These are phyloP conservation scores for Fusarium udum DNA, from an alignment of 2,329 filamentous ascomycete species.

Conservation along the genomic window DNA sequence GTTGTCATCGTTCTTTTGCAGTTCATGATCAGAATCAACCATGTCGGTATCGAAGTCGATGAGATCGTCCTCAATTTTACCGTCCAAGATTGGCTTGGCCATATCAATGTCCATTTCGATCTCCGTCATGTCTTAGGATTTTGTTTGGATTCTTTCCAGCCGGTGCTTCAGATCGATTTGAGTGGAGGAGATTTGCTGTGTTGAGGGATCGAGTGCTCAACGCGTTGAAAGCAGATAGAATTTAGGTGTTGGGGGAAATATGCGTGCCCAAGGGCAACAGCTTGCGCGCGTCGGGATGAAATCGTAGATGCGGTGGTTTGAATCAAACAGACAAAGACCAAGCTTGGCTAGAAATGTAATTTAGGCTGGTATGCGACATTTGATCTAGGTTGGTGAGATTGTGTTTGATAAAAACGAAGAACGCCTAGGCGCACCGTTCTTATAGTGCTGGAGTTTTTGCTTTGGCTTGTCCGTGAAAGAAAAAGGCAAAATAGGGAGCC, in stretches of 20 bases:
- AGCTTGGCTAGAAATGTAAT: slow-evolving; percentile 19
- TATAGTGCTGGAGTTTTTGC: not conserved
- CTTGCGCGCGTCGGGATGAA: not conserved
- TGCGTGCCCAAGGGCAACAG: not conserved
- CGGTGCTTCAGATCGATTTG: not conserved
- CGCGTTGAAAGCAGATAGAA: not conserved
- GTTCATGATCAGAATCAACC: slow-evolving; percentile 32
- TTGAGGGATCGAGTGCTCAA: not conserved
- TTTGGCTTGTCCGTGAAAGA: not conserved
- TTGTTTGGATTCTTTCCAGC: not conserved
- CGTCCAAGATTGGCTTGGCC: slow-evolving; percentile 38
- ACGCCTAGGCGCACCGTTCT: not conserved
- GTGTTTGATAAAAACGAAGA: not conserved
- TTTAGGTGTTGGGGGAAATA: not conserved
- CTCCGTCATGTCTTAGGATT: slow-evolving; percentile 39
- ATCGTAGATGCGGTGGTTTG: slow-evolving; percentile 11
- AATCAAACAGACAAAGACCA: slow-evolving; percentile 32
- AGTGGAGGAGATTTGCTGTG: not conserved
- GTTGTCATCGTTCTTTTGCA: slow-evolving; percentile 5
- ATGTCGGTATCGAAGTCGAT: slow-evolving; percentile 53
- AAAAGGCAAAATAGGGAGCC: not conserved
- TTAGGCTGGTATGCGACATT: slow-evolving; percentile 41
- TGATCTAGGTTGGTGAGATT: slow-evolving; percentile 21
- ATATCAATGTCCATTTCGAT: slow-evolving; percentile 48
- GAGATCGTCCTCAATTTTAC: slow-evolving; percentile 47